Conservation (phyloP, 129 eudicot species). For the Helichrysum umbraculigerum region DNA sequence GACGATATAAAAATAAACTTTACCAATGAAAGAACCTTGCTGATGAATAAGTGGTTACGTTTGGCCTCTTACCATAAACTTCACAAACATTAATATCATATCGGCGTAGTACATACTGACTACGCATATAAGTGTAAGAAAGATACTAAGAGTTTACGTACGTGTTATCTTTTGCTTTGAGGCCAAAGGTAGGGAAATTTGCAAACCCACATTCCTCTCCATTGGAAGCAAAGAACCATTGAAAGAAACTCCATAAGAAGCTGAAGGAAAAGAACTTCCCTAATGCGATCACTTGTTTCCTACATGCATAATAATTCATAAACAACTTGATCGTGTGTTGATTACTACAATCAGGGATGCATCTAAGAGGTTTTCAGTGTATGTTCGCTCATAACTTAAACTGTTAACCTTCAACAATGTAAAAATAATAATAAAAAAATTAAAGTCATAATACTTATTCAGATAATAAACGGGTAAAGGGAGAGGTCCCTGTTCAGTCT, state of each 20-base stretch:
- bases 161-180: constrained; percentile 38
- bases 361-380: not conserved
- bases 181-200: constrained; percentile 50
- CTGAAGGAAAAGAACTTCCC: constrained; percentile 49
- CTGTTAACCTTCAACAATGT: not conserved
- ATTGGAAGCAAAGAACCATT: constrained; percentile 48
- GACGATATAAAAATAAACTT: too few relatives aligned
- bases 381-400: not conserved
- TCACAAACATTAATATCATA: not conserved
- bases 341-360: not conserved
- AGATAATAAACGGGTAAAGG: too few relatives aligned
- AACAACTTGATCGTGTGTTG: too few relatives aligned
- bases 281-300: constrained; percentile 51
- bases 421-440: not conserved
- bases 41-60: too few relatives aligned
- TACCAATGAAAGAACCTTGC: too few relatives aligned
- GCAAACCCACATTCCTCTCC: constrained; percentile 43
- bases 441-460: too few relatives aligned
- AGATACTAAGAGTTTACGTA: constrained; percentile 1
- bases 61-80: too few relatives aligned
- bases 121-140: not conserved
- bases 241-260: constrained; percentile 46
- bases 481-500: too few relatives aligned
- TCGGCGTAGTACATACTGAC: not conserved
- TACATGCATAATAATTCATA: constrained; percentile 10